Evolutionary conservation across 2,329 filamentous ascomycete species (phyloP).

Genomic region (Trichoderma sp.): DNA sequence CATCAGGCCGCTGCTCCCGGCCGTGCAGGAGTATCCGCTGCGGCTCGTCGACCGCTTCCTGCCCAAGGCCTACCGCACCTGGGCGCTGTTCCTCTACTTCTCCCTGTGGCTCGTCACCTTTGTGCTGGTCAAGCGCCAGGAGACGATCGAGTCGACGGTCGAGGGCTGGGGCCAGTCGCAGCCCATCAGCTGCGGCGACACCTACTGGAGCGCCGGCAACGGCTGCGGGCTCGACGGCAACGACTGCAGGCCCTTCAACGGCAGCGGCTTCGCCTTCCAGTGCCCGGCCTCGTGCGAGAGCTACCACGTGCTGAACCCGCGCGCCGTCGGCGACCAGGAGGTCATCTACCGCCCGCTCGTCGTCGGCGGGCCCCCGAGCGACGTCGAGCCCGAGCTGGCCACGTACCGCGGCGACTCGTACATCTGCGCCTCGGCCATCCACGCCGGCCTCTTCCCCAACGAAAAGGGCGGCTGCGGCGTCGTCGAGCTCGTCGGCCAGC

Average conservation of each 20-base stretch:
- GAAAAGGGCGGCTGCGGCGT: conserved; percentile 79
- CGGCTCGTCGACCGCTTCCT: conserved; percentile 63
- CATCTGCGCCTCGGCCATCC: conserved; percentile 82
- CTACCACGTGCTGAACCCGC: conserved; percentile 67
- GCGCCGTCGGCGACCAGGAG: conserved; percentile 72
- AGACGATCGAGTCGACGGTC: conserved; percentile 62
- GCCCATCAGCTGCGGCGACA: conserved; percentile 66
- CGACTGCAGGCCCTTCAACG: conserved; percentile 73
- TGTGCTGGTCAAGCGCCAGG: conserved; percentile 66
- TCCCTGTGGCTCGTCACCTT: conserved; percentile 71
- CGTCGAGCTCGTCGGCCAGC: conserved; percentile 70
- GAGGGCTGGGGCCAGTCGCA: conserved; percentile 67
- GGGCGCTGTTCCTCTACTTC: conserved; percentile 62
- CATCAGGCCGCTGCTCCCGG: conserved; percentile 65
- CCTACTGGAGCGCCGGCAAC: conserved; percentile 73
- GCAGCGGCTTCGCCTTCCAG: conserved; percentile 69
- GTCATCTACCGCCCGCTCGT: conserved; percentile 67
- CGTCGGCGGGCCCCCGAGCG: conserved; percentile 63
- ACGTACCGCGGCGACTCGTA: conserved; percentile 88
- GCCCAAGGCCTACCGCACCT: conserved; percentile 61
- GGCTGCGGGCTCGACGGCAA: conserved; percentile 74
- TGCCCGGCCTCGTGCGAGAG: conserved; percentile 73
- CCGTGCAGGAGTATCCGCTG: conserved; percentile 68
- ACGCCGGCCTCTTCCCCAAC: conserved; percentile 76
- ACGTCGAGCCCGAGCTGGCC: conserved; percentile 47